Percentiles rank a stretch among this genome's conserved stretches.
Evolutionary conservation across 2,329 filamentous ascomycete genomes (phyloP).

Genomic region (Exophiala oligosperma): DNA sequence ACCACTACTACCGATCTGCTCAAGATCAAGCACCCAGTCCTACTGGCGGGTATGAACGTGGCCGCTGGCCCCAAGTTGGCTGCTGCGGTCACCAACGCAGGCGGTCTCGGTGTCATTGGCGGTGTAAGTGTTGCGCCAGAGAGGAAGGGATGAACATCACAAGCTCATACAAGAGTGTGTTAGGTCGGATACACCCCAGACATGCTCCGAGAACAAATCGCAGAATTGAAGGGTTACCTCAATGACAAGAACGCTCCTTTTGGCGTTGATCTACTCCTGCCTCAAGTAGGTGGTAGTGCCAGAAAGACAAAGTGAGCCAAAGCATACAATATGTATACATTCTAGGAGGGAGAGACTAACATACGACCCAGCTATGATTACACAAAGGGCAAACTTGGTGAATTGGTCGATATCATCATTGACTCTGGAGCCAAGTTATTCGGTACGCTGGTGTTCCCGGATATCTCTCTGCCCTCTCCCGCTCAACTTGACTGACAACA

Average conservation of each 20-base stretch:
- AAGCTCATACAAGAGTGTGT: neutral
- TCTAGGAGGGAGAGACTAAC: slow-evolving; percentile 1
- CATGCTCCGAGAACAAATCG: slow-evolving; percentile 93
- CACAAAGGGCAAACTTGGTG: slow-evolving; percentile 96
- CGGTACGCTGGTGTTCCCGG: slow-evolving; percentile 26
- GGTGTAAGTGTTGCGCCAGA: slow-evolving; percentile 56
- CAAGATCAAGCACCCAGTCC: slow-evolving; percentile 93
- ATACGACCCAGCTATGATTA: slow-evolving; percentile 82
- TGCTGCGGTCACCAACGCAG: slow-evolving; percentile 94
- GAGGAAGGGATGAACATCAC: no score
- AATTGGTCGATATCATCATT: slow-evolving; percentile 89
- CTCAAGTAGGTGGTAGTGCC: slow-evolving; percentile 90
- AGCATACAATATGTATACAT: neutral
- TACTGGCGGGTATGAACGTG: slow-evolving; percentile 99
- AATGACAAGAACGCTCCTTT: slow-evolving; percentile 92
- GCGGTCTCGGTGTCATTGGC: slow-evolving; percentile 93
- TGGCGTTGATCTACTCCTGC: slow-evolving; percentile 88
- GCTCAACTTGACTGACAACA: neutral
- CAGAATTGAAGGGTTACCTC: slow-evolving; percentile 86
- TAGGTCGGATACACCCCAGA: slow-evolving; percentile 82
- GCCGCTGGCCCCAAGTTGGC: slow-evolving; percentile 95
- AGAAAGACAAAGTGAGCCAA: slow-evolving; percentile 81
- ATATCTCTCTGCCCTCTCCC: neutral
- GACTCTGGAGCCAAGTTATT: slow-evolving; percentile 88
- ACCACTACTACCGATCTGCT: slow-evolving; percentile 94